A percentile compares a stretch with the other conserved stretches of the same genome.
phyloP scores from a whole-genome alignment of 495 filamentous ascomycete genomes.

The Hyaloscypha finlandica region DNA sequence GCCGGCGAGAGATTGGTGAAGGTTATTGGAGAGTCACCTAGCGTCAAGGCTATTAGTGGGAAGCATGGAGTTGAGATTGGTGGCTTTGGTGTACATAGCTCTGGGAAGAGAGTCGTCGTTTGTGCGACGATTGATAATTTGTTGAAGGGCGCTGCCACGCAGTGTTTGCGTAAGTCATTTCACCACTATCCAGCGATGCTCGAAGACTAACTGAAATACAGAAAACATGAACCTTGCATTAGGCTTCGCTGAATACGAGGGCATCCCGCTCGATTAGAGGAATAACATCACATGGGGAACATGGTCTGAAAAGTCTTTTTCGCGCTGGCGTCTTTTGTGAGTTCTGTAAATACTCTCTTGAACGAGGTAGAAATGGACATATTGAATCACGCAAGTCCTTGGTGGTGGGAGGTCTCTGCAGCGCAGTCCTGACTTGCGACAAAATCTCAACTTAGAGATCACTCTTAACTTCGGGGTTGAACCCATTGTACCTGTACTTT shows the following conservation, averaged over 20 bases:
- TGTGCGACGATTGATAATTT: constrained; percentile 98
- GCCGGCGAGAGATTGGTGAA: constrained; percentile 94
- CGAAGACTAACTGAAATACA: constrained; percentile 39
- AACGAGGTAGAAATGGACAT: constrained; percentile 8
- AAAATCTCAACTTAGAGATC: too few relatives aligned
- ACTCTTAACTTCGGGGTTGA: too few relatives aligned
- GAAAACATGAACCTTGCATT: constrained; percentile 98
- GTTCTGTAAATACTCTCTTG: constrained; percentile 7
- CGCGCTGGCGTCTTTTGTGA: background rate
- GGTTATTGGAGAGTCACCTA: constrained; percentile 82
- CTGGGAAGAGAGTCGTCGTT: constrained; percentile 87
- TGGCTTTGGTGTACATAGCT: constrained; percentile 87
- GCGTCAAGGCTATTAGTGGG: constrained; percentile 85
- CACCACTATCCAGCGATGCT: background rate
- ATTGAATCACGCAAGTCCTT: background rate
- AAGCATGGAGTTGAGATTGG: constrained; percentile 95
- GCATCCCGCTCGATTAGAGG: constrained; percentile 69
- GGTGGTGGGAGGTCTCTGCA: background rate
- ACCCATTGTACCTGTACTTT: too few relatives aligned
- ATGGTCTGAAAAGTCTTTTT: constrained; percentile 18
- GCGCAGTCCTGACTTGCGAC: too few relatives aligned
- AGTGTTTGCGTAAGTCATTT: constrained; percentile 78
- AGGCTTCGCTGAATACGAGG: constrained; percentile 90
- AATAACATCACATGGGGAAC: background rate
- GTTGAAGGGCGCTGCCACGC: constrained; percentile 93